These are phyloP conservation scores for Globisporangium irregulare DNA, from an alignment of 352 stramenopile species.

Conservation along the genomic window DNA sequence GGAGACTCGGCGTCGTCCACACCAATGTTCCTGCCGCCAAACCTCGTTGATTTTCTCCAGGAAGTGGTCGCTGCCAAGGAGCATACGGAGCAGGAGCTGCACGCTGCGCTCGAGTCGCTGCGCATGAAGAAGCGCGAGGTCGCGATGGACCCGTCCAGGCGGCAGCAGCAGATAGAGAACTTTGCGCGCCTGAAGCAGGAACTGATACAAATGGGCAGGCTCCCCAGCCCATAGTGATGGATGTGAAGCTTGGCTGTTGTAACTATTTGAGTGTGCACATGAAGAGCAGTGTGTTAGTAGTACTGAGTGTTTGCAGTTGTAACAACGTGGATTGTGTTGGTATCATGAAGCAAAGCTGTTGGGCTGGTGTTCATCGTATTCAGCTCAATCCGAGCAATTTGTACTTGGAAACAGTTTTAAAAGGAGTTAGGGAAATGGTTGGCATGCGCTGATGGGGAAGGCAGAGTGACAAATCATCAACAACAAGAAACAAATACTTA, in stretches of 20 bases:
- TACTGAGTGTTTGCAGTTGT: background rate
- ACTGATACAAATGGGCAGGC: constrained; percentile 20
- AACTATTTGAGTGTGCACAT: background rate
- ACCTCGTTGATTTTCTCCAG: constrained; percentile 64
- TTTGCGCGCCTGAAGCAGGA: constrained; percentile 30
- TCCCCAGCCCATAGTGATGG: constrained; percentile 24
- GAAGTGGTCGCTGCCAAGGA: constrained; percentile 14
- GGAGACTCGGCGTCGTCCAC: constrained; percentile 34
- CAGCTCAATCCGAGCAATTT: background rate
- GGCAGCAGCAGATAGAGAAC: constrained; percentile 9
- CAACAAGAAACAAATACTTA: constrained; percentile 1
- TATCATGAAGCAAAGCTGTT: background rate
- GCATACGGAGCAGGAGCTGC: constrained; percentile 11
- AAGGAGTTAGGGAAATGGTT: background rate
- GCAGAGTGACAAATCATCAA: background rate
- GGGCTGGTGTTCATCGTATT: background rate
- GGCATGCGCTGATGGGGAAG: background rate
- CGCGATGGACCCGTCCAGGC: constrained; percentile 11
- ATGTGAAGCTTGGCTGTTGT: background rate
- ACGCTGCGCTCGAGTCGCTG: constrained; percentile 11
- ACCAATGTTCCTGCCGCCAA: constrained; percentile 89
- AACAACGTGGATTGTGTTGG: background rate
- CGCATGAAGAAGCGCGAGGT: constrained; percentile 17
- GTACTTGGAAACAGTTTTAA: background rate
- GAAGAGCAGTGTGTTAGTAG: background rate